Base-by-base conservation (phyloP, 257 asterid genomes). In the Solanum commersonii region DNA sequence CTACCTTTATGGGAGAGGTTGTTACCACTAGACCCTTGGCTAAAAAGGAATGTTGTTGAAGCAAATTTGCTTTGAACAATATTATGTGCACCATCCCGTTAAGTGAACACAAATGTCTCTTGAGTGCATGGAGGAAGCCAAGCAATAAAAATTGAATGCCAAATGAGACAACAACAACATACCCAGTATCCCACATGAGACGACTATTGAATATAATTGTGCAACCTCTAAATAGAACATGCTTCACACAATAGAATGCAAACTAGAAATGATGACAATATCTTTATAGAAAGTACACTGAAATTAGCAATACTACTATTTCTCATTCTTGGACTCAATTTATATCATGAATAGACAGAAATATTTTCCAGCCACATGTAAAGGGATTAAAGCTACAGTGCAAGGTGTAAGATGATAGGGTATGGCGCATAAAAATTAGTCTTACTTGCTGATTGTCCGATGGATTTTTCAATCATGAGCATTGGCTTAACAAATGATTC, bases 361-460 rank as follows among this genome's bases (percentile, higher is more conserved):
- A 52, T 29, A 4, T 22, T 83, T 78, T 52, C 70, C 63, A 71
- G 14, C 11, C 25, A 81, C 46, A 46, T 18, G 63, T 38, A 42
- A 40, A 49, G 3, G 16, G 38, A 84, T 31, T 42, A 82, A 76
- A 84, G 56, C 56, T 76, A 76, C 83, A 12, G 29, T 38, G 34
- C 33, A 76, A 11, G 56, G 59, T 76, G 33, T 38, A 37, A 31
- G 10, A 15, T 37, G 10, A 73, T 73, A 35, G 82, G 16, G 27
- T 74, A 22, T 74, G 22, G 56, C 14, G 3, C 56, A n/a, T 74
- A 46, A 37, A 59, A 88, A 52, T 20, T 60, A 60, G 67, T 72
- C 92, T 90, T 87, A 91, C 93, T 88, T 27, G 91, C 90, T 71
- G 92, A 90, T 83, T 88, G 89, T 91, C 86, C 70, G 73, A 27